These are phyloP conservation scores for Scheffersomyces illinoinensis DNA, from an alignment of 1,139 yeast genomes.

Conservation along the genomic window DNA sequence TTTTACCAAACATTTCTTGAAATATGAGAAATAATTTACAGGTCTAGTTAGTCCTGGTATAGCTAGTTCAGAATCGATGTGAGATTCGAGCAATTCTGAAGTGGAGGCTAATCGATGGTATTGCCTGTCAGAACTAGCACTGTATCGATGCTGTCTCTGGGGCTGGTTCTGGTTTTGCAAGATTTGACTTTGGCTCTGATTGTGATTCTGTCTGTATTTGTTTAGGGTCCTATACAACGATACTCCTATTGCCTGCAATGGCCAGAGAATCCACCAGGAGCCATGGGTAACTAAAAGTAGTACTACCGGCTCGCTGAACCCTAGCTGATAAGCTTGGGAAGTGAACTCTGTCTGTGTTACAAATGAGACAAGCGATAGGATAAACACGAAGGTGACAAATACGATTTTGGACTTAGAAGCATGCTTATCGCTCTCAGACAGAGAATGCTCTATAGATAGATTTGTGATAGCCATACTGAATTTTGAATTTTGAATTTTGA, in stretches of 20 bases:
- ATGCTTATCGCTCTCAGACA: slow-evolving; percentile 5
- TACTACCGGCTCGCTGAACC: slow-evolving; percentile 70
- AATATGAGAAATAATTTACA: slow-evolving; percentile 29
- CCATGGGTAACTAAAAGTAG: slow-evolving; percentile 74
- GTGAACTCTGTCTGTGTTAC: slow-evolving; percentile 82
- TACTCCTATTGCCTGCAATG: slow-evolving; percentile 59
- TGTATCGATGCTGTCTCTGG: slow-evolving; percentile 1
- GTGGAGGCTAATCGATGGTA: slow-evolving; percentile 32
- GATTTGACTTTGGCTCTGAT: slow-evolving; percentile 5
- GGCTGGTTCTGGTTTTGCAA: neutral
- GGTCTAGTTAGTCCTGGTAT: slow-evolving; percentile 13
- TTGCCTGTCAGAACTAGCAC: slow-evolving; percentile 13
- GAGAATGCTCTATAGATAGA: neutral
- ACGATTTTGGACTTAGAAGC: slow-evolving; percentile 38
- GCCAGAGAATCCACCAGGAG: slow-evolving; percentile 77
- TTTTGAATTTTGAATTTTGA: neutral
- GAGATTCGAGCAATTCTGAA: slow-evolving; percentile 30
- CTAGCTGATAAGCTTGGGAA: slow-evolving; percentile 61
- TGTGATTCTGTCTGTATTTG: slow-evolving; percentile 19
- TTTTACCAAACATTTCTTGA: slow-evolving; percentile 42
- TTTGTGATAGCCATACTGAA: neutral
- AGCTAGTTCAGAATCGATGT: slow-evolving; percentile 10
- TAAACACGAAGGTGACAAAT: slow-evolving; percentile 58
- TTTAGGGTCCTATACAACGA: slow-evolving; percentile 44
- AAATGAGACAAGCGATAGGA: slow-evolving; percentile 63